phyloP scores from a whole-genome alignment of 805 yeast species.

The Candida insectorum region DNA sequence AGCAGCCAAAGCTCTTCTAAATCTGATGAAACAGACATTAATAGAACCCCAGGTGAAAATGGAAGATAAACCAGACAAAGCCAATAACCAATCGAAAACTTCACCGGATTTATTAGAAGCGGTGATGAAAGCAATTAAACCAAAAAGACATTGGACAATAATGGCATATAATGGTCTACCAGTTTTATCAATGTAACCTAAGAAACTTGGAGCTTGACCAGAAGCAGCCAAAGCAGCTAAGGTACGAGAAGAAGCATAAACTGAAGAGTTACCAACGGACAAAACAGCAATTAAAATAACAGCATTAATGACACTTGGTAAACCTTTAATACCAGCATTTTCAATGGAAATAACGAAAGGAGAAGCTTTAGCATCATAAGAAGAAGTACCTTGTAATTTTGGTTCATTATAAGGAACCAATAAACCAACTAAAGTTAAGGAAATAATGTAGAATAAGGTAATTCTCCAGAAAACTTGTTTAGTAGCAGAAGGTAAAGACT shows the following conservation, averaged over 20 bases:
- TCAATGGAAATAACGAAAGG: constrained; percentile 70
- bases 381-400: constrained; percentile 35
- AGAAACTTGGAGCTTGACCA: constrained; percentile 42
- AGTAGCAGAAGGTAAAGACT: constrained; percentile 37
- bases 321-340: constrained; percentile 33
- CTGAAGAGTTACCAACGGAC: constrained; percentile 43
- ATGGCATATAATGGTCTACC: constrained; percentile 52
- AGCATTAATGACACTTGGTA: constrained; percentile 38
- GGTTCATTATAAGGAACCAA: constrained; percentile 48
- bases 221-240: constrained; percentile 44
- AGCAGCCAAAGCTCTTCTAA: constrained; percentile 55
- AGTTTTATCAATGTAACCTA: constrained; percentile 45
- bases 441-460: constrained; percentile 38
- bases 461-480: constrained; percentile 44
- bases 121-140: constrained; percentile 43
- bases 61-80: constrained; percentile 47
- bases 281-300: constrained; percentile 39
- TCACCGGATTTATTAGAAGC: constrained; percentile 38
- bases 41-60: constrained; percentile 51
- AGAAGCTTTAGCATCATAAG: constrained; percentile 61
- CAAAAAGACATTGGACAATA: constrained; percentile 34
- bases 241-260: constrained; percentile 39
- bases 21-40: constrained; percentile 40
- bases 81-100: constrained; percentile 47
- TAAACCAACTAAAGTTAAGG: constrained; percentile 47